phyloP scores from a whole-genome alignment of 2,329 filamentous ascomycete genomes.

The Fusarium nurragi region DNA sequence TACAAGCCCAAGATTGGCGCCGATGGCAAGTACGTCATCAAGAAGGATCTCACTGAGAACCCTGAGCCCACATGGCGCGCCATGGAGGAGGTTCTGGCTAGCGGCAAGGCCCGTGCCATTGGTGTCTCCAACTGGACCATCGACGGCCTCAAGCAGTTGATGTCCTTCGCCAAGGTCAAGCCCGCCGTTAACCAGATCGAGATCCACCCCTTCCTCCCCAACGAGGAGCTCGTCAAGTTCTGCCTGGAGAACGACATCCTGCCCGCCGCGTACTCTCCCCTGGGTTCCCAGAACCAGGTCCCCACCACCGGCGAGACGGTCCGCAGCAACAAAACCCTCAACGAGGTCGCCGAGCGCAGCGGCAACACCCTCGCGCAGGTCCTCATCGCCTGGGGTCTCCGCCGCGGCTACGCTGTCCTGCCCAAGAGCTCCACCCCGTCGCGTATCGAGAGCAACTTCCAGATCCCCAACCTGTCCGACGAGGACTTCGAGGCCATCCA shows the following conservation, averaged over 20 bases:
- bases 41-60: slow-evolving; percentile 54
- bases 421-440: slow-evolving; percentile 75
- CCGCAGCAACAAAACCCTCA: slow-evolving; percentile 52
- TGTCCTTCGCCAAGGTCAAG: slow-evolving; percentile 54
- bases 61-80: slow-evolving; percentile 62
- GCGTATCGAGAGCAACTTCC: slow-evolving; percentile 60
- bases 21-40: slow-evolving; percentile 59
- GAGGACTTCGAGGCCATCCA: slow-evolving; percentile 65
- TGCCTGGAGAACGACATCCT: slow-evolving; percentile 62
- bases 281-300: slow-evolving; percentile 62
- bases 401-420: slow-evolving; percentile 72
- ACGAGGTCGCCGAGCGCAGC: slow-evolving; percentile 62
- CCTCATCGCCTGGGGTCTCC: slow-evolving; percentile 68
- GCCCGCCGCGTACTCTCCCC: slow-evolving; percentile 66
- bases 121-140: slow-evolving; percentile 63
- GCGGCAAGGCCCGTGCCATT: slow-evolving; percentile 56
- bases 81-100: slow-evolving; percentile 59
- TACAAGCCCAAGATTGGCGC: slow-evolving; percentile 56
- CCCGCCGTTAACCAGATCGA: slow-evolving; percentile 62
- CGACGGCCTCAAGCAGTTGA: slow-evolving; percentile 48
- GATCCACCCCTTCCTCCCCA: slow-evolving; percentile 52
- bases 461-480: slow-evolving; percentile 46
- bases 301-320: slow-evolving; percentile 43
- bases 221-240: slow-evolving; percentile 61
- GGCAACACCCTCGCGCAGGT: slow-evolving; percentile 63